Percentiles rank a stretch among this genome's conserved stretches.
phyloP scores from a whole-genome alignment of 2,329 filamentous ascomycete genomes.

The Colletotrichum salicis region DNA sequence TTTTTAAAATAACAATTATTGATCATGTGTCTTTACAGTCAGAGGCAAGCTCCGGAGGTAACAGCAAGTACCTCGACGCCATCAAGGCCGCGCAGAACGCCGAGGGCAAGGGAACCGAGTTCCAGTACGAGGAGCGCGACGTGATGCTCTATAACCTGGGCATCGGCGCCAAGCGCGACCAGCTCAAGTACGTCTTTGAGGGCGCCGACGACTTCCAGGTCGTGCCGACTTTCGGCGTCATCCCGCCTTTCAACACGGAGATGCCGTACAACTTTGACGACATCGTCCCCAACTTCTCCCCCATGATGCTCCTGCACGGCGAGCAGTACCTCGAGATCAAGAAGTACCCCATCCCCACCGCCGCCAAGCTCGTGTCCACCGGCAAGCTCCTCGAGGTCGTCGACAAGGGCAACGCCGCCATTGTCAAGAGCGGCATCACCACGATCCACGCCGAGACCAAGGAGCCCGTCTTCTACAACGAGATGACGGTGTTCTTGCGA shows the following conservation, averaged over 20 bases:
- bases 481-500: slow-evolving; percentile 90
- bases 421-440: slow-evolving; percentile 82
- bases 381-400: slow-evolving; percentile 91
- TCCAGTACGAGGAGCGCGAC: slow-evolving; percentile 86
- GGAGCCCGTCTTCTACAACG: slow-evolving; percentile 96
- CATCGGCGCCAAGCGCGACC: slow-evolving; percentile 88
- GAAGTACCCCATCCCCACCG: slow-evolving; percentile 90
- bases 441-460: slow-evolving; percentile 87
- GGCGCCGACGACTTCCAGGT: slow-evolving; percentile 92
- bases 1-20: slow-evolving; percentile 34
- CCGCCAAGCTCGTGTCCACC: slow-evolving; percentile 78
- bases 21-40: slow-evolving; percentile 37
- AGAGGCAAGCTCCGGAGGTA: slow-evolving; percentile 27
- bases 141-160: slow-evolving; percentile 96
- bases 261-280: slow-evolving; percentile 82
- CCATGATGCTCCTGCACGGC: slow-evolving; percentile 98
- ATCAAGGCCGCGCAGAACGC: slow-evolving; percentile 81
- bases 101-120: slow-evolving; percentile 77
- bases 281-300: slow-evolving; percentile 93
- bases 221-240: slow-evolving; percentile 93
- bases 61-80: slow-evolving; percentile 71
- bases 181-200: slow-evolving; percentile 91
- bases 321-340: slow-evolving; percentile 97
- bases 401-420: slow-evolving; percentile 91
- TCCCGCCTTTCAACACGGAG: slow-evolving; percentile 90